Evolutionary conservation across 83 land plant species (phyloP).

Genomic region (Picea engelmannii): DNA sequence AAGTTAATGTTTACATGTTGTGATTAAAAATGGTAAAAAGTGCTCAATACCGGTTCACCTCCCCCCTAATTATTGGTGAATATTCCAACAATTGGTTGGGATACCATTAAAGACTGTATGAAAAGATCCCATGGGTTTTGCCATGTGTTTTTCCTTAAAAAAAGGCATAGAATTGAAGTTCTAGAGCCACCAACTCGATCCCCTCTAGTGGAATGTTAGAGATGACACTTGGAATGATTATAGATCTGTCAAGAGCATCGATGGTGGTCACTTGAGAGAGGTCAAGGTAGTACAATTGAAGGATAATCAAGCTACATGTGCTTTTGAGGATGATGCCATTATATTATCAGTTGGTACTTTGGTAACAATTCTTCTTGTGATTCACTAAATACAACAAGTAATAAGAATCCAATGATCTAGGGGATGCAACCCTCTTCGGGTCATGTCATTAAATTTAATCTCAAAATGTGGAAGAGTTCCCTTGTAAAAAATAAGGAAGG

Average conservation of each 20-base stretch:
- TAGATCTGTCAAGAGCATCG: conserved; percentile 33
- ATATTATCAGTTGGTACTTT: conserved; percentile 14
- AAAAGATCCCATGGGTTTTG: no score
- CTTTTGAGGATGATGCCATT: conserved; percentile 30
- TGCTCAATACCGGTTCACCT: no score
- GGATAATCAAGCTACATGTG: conserved; percentile 36
- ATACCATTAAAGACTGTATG: no score
- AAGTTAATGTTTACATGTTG: no score
- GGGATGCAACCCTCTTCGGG: conserved; percentile 6
- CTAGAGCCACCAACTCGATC: conserved; percentile 74
- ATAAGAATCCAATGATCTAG: conserved; percentile 4
- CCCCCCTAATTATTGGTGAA: no score
- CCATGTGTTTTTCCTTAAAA: no score
- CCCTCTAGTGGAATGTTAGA: conserved; percentile 67
- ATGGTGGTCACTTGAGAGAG: conserved; percentile 43
- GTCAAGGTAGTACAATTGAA: conserved; percentile 56
- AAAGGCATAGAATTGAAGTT: conserved; percentile 57
- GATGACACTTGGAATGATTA: conserved; percentile 59
- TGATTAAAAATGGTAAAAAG: no score
- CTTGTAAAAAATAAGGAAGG: conserved; percentile 41
- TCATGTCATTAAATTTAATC: neutral
- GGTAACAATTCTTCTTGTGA: conserved; percentile 15
- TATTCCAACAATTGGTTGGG: no score
- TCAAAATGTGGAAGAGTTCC: conserved; percentile 22
- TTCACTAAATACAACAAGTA: conserved; percentile 1